Base-by-base conservation (phyloP, 2,329 filamentous ascomycete species). In the Ophiosphaerella korrae region DNA sequence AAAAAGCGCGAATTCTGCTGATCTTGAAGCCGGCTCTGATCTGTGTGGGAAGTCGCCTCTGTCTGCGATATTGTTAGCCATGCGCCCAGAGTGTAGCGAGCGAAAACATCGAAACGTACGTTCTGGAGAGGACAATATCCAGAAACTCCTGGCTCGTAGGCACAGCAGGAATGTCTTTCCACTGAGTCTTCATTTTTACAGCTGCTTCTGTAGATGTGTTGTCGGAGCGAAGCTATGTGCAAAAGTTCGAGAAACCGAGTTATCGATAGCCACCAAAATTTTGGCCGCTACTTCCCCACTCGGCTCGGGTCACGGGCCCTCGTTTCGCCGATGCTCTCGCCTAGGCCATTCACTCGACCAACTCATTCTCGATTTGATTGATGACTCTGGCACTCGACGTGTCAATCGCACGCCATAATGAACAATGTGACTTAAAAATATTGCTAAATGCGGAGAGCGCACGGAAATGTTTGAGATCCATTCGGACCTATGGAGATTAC, bases 11-110 rank as follows among this genome's bases (percentile, higher is more conserved):
- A 69, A 97, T 97, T 83, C 93, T 87, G 73, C 86, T 90, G 74
- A 97, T 97, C 77, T 96, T 89, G 82, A 99, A 99, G 52, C 94
- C 94, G 35, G 92, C 86, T 68, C 94, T 67, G 72, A 97, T 97
- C 80, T 97, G 92, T 44, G 92, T 99, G 12, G 94, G 94, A 58
- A 99, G 82, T 57, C 93, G 88, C 71, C 93, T 84, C 82, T 97
- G 93, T 4, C 92, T 97, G 64, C 51, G 45, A 50, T 46, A 51
- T 51, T 51, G 46, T 64, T 62, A 58, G 59, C 52, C 51, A 39
- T 45, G 50, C 51, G 39, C 41, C 43, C 43, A 36, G 18, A 36
- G 34, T 36, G 34, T 36, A 18, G 34, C 34, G 18, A 36, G n/a
- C 34, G 18, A 36, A 36, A 36, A 16, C 18, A 9, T 18, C 14